phyloP scores from a whole-genome alignment of 306 rosid species.

The Sicyos edulis region DNA sequence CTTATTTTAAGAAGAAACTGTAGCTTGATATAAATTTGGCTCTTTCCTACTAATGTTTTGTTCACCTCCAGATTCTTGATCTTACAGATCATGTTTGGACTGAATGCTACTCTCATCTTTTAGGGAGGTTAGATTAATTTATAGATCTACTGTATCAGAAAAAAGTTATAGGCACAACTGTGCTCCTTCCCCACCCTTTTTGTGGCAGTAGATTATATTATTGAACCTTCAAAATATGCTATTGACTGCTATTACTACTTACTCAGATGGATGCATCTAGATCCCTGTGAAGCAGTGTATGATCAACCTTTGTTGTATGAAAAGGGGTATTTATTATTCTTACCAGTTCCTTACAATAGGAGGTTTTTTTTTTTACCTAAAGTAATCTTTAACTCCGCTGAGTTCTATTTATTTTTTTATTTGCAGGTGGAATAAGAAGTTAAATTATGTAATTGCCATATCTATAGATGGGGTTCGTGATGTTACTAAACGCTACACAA shows the following conservation, averaged over 20 bases:
- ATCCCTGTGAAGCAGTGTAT: slow-evolving; percentile 81
- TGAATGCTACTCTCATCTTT: slow-evolving; percentile 70
- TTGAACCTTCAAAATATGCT: slow-evolving; percentile 19
- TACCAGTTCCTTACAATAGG: slow-evolving; percentile 10
- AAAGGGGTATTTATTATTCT: slow-evolving; percentile 53
- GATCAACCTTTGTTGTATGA: slow-evolving; percentile 89
- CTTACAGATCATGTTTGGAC: slow-evolving; percentile 92
- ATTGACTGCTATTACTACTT: slow-evolving; percentile 32
- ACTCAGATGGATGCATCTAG: slow-evolving; percentile 96
- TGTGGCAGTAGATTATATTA: slow-evolving; percentile 8
- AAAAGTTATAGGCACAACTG: neutral
- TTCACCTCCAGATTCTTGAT: slow-evolving; percentile 57
- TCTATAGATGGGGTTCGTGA: slow-evolving; percentile 74
- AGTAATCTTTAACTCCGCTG: slow-evolving; percentile 14
- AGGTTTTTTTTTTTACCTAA: slow-evolving; percentile 21
- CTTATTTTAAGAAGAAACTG: neutral
- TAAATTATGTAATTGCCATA: slow-evolving; percentile 64
- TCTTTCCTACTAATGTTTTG: neutral
- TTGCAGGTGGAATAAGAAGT: slow-evolving; percentile 78
- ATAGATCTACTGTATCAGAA: neutral
- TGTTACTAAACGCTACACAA: slow-evolving; percentile 88
- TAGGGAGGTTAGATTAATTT: slow-evolving; percentile 57
- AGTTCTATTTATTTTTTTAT: slow-evolving; percentile 8
- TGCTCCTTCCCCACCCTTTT: slow-evolving; percentile 11
- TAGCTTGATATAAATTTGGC: slow-evolving; percentile 4